A percentile compares a stretch with the other conserved stretches of the same genome.
These are phyloP conservation scores for Pisolithus orientalis DNA, from an alignment of 768 basidiomycete genomes.

Conservation along the genomic window DNA sequence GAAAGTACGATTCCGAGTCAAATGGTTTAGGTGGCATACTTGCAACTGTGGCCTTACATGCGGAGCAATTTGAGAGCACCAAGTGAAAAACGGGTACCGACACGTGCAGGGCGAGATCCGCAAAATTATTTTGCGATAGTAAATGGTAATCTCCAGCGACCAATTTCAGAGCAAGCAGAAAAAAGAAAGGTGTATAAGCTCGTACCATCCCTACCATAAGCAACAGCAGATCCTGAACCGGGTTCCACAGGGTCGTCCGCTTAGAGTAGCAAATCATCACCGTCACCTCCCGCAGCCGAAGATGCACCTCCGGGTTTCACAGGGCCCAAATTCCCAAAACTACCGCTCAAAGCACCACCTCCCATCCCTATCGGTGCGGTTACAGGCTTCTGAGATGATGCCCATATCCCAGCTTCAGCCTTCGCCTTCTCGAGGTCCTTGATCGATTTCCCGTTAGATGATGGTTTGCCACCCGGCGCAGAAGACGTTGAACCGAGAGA, in stretches of 20 bases:
- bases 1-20: too few relatives aligned
- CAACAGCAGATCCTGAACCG: not conserved
- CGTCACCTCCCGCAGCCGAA: conserved; percentile 30
- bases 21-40: too few relatives aligned
- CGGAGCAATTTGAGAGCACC: too few relatives aligned
- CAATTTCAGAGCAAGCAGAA: not conserved
- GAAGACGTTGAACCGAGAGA: conserved; percentile 50
- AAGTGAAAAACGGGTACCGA: too few relatives aligned
- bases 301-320: conserved; percentile 11
- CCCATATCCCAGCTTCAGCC: conserved; percentile 77
- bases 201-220: not conserved
- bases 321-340: conserved; percentile 32
- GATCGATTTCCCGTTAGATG: conserved; percentile 61
- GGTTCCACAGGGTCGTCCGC: not conserved
- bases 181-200: not conserved
- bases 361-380: conserved; percentile 10
- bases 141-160: not conserved
- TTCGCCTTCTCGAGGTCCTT: conserved; percentile 89
- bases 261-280: conserved; percentile 41
- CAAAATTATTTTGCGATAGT: not conserved
- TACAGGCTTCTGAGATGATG: conserved; percentile 21
- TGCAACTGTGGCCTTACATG: too few relatives aligned
- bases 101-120: too few relatives aligned
- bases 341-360: conserved; percentile 6
- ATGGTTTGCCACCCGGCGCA: conserved; percentile 28